Evolutionary conservation across 2,329 filamentous ascomycete species (phyloP).

Genomic region (Botrytis byssoidea): DNA sequence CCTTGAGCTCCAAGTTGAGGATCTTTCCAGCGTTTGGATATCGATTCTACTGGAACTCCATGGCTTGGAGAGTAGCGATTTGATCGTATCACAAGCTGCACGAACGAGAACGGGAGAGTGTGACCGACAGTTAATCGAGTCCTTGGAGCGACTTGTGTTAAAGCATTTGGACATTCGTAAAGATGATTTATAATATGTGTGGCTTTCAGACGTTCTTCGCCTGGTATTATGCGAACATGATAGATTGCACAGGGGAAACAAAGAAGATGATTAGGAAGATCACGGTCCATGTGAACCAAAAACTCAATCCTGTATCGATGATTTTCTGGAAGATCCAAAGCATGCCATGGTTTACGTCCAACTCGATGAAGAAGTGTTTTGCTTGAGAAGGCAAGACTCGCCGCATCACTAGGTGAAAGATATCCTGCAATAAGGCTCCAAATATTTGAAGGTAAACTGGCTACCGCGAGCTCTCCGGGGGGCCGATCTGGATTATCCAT

Average conservation of each 20-base stretch:
- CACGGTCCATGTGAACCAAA: conserved; percentile 49
- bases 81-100: conserved; percentile 55
- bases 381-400: conserved; percentile 49
- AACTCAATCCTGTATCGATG: conserved; percentile 49
- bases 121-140: conserved; percentile 54
- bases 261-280: conserved; percentile 55
- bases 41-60: conserved; percentile 47
- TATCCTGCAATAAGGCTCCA: conserved; percentile 47
- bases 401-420: conserved; percentile 47
- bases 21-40: conserved; percentile 51
- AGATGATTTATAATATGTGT: conserved; percentile 55
- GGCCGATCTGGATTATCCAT: conserved; percentile 25
- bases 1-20: conserved; percentile 39
- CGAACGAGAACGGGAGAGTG: conserved; percentile 56
- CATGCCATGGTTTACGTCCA: conserved; percentile 42
- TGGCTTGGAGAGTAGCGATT: conserved; percentile 47
- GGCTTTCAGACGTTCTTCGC: conserved; percentile 53
- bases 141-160: conserved; percentile 50
- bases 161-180: conserved; percentile 54
- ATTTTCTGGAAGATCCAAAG: conserved; percentile 45
- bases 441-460: conserved; percentile 45
- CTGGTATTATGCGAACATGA: conserved; percentile 53
- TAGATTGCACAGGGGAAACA: conserved; percentile 58
- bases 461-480: conserved; percentile 45
- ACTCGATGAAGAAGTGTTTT: conserved; percentile 47